phyloP scores from a whole-genome alignment of 2,329 filamentous ascomycete genomes.

The Hypoxylon rubiginosum region DNA sequence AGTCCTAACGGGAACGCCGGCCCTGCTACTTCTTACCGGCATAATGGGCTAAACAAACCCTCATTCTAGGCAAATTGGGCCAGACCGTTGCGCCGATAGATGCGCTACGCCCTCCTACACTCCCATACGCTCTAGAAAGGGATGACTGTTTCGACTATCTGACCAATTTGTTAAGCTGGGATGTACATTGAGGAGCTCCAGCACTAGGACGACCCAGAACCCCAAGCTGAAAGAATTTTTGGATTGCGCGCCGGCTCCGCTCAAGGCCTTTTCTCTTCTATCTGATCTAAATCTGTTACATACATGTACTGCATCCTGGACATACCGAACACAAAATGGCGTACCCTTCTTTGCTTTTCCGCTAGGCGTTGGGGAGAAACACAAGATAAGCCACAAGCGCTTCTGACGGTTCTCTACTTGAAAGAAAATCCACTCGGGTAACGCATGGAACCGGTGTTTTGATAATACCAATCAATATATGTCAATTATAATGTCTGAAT shows the following conservation, averaged over 20 bases:
- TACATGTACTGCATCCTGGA: conserved; percentile 39
- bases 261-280: conserved; percentile 8
- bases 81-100: conserved; percentile 35
- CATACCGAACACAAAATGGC: conserved; percentile 23
- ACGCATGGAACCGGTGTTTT: conserved; percentile 30
- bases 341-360: conserved; percentile 4
- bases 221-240: not conserved
- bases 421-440: conserved; percentile 16
- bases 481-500: conserved; percentile 50
- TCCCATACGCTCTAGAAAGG: conserved; percentile 1
- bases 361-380: conserved; percentile 23
- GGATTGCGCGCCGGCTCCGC: conserved; percentile 16
- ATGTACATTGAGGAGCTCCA: not conserved
- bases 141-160: not conserved
- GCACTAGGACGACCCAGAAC: not conserved
- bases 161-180: not conserved
- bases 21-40: conserved; percentile 40
- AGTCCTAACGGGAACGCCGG: conserved; percentile 47
- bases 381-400: conserved; percentile 1
- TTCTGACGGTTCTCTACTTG: conserved; percentile 16
- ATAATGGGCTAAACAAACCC: conserved; percentile 51
- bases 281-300: conserved; percentile 39
- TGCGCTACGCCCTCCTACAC: no score
- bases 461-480: conserved; percentile 45
- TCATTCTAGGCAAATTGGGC: conserved; percentile 50